Evolutionary conservation across 192 early-diverging fungal genomes (phyloP), one percentile per base, ranked within the genome.

Genomic region (Coemansia sp.): DNA sequence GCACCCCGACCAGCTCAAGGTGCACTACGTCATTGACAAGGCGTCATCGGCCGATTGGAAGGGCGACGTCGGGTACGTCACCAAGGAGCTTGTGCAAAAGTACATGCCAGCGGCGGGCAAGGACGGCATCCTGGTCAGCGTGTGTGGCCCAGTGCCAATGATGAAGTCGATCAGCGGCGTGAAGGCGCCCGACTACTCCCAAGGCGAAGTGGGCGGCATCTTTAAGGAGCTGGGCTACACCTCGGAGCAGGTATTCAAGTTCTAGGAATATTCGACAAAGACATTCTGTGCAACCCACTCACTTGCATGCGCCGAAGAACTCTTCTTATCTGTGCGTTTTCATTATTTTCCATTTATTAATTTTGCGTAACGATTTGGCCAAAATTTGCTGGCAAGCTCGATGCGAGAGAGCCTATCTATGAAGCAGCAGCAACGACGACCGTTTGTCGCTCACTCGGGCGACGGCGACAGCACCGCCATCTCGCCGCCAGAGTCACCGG

Each of bases 171-270:
- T 95, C 51, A 87, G 89, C 70, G 96, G 96, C 14, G 51, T 78
- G 54, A 98, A 98, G 87, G 89, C 86, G 7, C 85, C 85, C 31
- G 91, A 94, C 74, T 91, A 78, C 60, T 87, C 86, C 24, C 96
- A 97, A 79, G 96, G 96, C 36, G 85, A 88, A 22, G 70, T 98
- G 42, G 78, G 75, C 24, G 96, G 96, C 49, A 79, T 94, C n/a
- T 84, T 98, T 39, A 89, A 91, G 86, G 85, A 90, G 74, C 76
- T 93, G 53, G 92, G 93, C 11, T 90, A 89, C 75, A 83, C 82
- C 35, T 77, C 85, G 7, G 63, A 85, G 17, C 85, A 94, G 64
- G 93, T 96, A n/a, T 91, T 90, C 76, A 94, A 94, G 82, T 93
- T 93, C 65, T 94, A 54, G 25, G 1, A 27, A 56, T 7, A 32